phyloP scores from a whole-genome alignment of 2,329 filamentous ascomycete species.

The Ophiostoma sp. region DNA sequence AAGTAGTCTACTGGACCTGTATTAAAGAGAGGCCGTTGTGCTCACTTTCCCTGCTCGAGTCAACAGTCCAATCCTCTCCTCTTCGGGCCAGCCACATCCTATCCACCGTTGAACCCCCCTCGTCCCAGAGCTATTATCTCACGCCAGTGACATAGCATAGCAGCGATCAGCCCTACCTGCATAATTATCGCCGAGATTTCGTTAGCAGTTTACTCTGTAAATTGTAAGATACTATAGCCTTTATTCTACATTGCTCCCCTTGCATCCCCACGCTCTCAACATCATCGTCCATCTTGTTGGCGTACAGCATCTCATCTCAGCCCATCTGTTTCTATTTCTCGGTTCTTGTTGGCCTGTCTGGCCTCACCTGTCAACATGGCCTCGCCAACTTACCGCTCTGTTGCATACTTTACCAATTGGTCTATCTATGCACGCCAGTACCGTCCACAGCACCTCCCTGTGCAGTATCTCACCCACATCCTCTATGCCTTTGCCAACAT shows the following conservation, averaged over 20 bases:
- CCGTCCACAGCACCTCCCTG: slow-evolving; percentile 76
- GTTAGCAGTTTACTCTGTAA: background rate
- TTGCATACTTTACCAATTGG: slow-evolving; percentile 75
- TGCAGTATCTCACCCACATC: slow-evolving; percentile 77
- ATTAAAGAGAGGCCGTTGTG: background rate
- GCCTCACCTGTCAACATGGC: slow-evolving; percentile 13
- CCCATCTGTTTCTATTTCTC: background rate
- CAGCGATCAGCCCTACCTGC: slow-evolving; percentile 1
- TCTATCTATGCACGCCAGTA: slow-evolving; percentile 84
- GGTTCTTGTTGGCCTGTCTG: background rate
- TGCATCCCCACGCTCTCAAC: background rate
- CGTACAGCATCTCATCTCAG: background rate
- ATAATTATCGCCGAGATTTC: background rate
- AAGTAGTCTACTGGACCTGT: background rate
- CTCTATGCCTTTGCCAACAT: slow-evolving; percentile 91
- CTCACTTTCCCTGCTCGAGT: background rate
- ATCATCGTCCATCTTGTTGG: background rate
- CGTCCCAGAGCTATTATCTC: background rate
- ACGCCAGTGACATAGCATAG: background rate
- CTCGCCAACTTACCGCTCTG: slow-evolving; percentile 54
- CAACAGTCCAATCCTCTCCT: background rate
- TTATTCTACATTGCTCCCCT: background rate
- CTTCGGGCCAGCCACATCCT: background rate
- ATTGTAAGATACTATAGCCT: background rate
- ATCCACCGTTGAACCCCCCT: background rate